phyloP scores from a whole-genome alignment of 169 alveolate genomes.

The Plasmodium sp. region DNA sequence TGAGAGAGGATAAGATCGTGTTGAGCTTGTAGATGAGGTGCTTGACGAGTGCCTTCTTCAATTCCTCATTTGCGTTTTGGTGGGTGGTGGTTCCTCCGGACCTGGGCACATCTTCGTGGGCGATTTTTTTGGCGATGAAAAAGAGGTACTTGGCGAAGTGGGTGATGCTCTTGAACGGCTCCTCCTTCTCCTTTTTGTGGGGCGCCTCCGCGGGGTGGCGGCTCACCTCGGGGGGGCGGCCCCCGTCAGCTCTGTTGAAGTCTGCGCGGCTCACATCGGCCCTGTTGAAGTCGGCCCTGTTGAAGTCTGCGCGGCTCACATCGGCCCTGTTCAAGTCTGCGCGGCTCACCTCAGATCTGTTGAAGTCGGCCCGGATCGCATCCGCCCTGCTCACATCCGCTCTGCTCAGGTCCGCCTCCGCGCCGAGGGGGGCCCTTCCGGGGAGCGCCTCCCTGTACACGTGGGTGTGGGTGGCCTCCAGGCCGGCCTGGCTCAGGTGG shows the following conservation, averaged over 20 bases:
- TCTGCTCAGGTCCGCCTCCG: not conserved
- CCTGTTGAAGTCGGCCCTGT: not conserved
- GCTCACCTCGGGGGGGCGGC: not conserved
- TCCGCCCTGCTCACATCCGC: not conserved
- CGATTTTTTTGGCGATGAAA: constrained; percentile 68
- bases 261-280: not conserved
- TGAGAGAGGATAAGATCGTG: constrained; percentile 30
- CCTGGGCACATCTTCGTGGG: not conserved
- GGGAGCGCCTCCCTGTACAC: not conserved
- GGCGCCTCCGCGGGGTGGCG: not conserved
- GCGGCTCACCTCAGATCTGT: not conserved
- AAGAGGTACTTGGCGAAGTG: constrained; percentile 65
- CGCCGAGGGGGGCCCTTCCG: not conserved
- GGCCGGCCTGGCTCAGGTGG: not conserved
- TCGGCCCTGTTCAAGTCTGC: not conserved
- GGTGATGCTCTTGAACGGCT: constrained; percentile 38
- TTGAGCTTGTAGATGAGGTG: constrained; percentile 55
- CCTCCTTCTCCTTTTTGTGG: constrained; percentile 20
- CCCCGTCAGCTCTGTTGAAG: too few relatives aligned
- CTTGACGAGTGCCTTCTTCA: constrained; percentile 22
- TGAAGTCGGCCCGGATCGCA: not conserved
- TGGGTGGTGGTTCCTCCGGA: not conserved
- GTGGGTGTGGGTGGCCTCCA: not conserved
- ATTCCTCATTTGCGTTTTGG: constrained; percentile 10
- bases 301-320: not conserved